Conservation (phyloP, 441 rosid genomes). For the Brassica hybrid region DNA sequence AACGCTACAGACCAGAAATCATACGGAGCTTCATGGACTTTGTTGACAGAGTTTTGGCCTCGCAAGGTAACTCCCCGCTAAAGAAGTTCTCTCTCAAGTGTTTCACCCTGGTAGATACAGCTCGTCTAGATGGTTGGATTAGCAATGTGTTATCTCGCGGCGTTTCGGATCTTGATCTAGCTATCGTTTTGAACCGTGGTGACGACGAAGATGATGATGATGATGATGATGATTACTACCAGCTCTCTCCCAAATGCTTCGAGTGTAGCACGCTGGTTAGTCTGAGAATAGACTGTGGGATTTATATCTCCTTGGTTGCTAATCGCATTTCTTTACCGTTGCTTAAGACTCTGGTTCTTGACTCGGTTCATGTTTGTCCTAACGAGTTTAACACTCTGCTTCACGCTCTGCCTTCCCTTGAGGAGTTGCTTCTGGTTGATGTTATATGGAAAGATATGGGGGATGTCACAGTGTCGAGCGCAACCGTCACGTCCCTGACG, state of each 20-base stretch:
- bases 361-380: not conserved
- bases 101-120: not conserved
- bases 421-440: not conserved
- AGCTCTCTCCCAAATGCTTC: not conserved
- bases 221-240: not conserved
- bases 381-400: not conserved
- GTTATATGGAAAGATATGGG: not conserved
- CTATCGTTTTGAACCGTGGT: not conserved
- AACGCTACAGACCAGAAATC: not conserved
- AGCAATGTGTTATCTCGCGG: not conserved
- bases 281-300: not conserved
- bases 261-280: not conserved
- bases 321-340: not conserved
- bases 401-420: conserved; percentile 11
- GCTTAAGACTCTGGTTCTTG: not conserved
- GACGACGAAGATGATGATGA: not conserved
- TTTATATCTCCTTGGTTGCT: not conserved
- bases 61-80: not conserved
- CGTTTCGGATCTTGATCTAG: not conserved
- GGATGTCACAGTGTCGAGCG: not conserved
- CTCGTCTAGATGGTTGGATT: not conserved
- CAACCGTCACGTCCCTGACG: not conserved
- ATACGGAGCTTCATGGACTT: not conserved
- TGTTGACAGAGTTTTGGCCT: conserved; percentile 14
- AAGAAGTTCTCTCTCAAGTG: not conserved